Base-by-base conservation (phyloP, 2,329 filamentous ascomycete genomes). In the Lachnum nothofagi region DNA sequence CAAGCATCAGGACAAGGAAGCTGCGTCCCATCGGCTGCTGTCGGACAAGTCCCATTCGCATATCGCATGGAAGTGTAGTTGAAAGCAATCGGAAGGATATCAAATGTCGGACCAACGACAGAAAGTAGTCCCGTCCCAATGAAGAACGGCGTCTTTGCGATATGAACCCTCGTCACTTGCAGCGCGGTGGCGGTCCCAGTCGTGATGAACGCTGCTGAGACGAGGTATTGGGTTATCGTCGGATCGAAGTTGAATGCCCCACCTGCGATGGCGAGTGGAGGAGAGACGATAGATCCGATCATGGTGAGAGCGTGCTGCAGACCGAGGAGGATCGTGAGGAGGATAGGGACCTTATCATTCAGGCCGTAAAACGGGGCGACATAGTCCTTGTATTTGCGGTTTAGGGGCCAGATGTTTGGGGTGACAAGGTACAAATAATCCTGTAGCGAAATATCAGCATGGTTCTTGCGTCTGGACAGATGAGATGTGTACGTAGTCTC, bases 271-370 rank as follows among this genome's bases (percentile, higher is more conserved):
- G 85, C 79, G 44, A 87, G 80, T 0, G 82, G 82, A 19, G 83
- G 82, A 3, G 67, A 68, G n/a, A 70, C 66, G 39, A 72, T 64
- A n/a, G 76, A 77, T 22, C 76, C 78, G 55, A 80, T 66, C 83
- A 87, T 87, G 34, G 80, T 77, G 25, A 87, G 70, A 6, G 83
- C 77, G 68, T 87, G 84, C 62, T 88, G 84, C 33, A 87, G 76
- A 3, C 84, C 84, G 19, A 87, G 71, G 19, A 88, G 70, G 6
- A 86, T 64, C 10, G 80, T 83, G 19, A 88, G 71, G 1, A 87
- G 62, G 2, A 87, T 72, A 0, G 84, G 83, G 66, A 88, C 82
- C n/a, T 72, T 70, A 59, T 85, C 83, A 53, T 87, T 71, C 3
- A 87, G 75, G 5, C 82, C 83, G 59, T 86, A 87, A 67, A 87